A percentile compares a stretch with the other conserved stretches of the same genome.
Evolutionary conservation across 176 grass and related monocot species (phyloP).

Genomic region (Avena insularis): DNA sequence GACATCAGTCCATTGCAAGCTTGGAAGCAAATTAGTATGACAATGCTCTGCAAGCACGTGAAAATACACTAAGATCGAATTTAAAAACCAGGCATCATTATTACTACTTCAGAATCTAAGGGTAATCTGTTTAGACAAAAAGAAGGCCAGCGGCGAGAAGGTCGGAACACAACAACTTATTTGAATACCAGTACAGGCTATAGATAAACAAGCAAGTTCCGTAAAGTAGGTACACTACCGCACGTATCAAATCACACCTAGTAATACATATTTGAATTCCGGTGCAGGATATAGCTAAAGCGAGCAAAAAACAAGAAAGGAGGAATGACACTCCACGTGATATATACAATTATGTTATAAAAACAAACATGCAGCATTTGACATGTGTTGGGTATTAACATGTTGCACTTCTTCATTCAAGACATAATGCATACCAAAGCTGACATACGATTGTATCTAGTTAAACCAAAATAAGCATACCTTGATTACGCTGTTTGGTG

Average conservation of each 20-base stretch:
- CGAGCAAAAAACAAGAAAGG: not conserved
- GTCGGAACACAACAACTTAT: too few species aligned
- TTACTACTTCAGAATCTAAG: not conserved
- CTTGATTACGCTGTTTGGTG: constrained; percentile 52
- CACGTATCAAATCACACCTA: not conserved
- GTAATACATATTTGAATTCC: not conserved
- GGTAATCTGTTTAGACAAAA: too few species aligned
- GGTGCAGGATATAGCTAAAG: not conserved
- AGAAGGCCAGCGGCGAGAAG: too few species aligned
- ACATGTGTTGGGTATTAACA: not conserved
- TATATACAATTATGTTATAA: not conserved
- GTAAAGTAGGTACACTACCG: not conserved
- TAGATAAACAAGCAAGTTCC: not conserved
- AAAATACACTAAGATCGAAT: not conserved
- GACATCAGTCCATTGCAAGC: not conserved
- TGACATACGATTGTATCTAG: not conserved
- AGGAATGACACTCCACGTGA: not conserved
- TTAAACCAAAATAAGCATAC: constrained; percentile 47
- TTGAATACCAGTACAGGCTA: not conserved
- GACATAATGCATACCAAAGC: not conserved
- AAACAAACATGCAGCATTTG: not conserved
- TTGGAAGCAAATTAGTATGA: not conserved
- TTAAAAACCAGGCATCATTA: not conserved
- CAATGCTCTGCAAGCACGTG: not conserved
- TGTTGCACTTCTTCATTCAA: not conserved